These are phyloP conservation scores for Phytopythium mirpurense DNA, from an alignment of 352 stramenopile genomes.

Conservation along the genomic window DNA sequence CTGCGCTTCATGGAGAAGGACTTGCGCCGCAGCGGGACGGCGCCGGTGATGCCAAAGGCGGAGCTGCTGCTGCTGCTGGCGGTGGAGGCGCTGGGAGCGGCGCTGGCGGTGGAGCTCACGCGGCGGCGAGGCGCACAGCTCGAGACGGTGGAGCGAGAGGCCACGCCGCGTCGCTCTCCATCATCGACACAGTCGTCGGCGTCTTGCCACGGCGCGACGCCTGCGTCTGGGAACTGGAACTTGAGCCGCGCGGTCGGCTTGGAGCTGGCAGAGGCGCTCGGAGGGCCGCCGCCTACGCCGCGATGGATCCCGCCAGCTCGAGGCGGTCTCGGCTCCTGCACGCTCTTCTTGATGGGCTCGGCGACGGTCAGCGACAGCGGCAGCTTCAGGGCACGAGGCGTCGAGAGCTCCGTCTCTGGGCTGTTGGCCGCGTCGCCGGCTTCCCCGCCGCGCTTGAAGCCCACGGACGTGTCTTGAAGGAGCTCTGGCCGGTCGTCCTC, in stretches of 20 bases:
- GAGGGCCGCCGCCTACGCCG: no score
- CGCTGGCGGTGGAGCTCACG: background rate
- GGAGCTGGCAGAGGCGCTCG: no score
- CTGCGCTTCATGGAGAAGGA: conserved; percentile 68
- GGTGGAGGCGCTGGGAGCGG: conserved; percentile 26
- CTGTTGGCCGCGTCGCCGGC: no score
- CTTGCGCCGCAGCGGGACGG: conserved; percentile 44
- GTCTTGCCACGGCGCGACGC: conserved; percentile 21
- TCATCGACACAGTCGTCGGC: conserved; percentile 5
- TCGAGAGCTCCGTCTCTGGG: conserved; percentile 1
- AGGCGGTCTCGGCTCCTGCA: conserved; percentile 44
- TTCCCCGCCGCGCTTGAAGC: no score
- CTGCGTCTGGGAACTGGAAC: conserved; percentile 57
- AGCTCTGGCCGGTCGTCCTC: conserved; percentile 16
- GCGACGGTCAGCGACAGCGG: conserved; percentile 22
- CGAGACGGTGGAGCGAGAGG: background rate
- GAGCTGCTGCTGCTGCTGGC: background rate
- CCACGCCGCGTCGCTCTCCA: background rate
- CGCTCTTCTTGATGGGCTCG: conserved; percentile 25
- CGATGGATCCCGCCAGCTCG: no score
- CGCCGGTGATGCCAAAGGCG: conserved; percentile 26
- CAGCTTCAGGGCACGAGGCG: conserved; percentile 2
- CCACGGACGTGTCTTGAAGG: background rate
- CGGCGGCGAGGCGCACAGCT: background rate
- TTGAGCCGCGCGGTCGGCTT: no score